Base-by-base conservation (phyloP, 2,329 filamentous ascomycete species). In the Cadophora malorum region DNA sequence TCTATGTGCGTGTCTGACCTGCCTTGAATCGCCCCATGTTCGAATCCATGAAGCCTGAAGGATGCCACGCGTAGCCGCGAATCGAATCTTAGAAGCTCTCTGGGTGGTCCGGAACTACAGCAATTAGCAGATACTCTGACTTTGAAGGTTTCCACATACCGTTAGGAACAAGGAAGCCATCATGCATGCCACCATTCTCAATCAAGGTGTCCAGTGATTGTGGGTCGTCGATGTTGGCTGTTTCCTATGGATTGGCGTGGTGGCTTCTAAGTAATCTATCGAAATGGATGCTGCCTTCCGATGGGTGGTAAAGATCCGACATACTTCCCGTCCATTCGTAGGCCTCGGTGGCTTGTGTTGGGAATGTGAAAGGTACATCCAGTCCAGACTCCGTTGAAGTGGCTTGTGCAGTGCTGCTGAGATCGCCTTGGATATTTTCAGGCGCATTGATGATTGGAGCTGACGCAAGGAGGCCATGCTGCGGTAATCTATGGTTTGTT, bases 311-410 rank as follows among this genome's bases (percentile, higher is more conserved):
- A n/a, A 71, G 56, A 59, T 73, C 71, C 21, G 64, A 63, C 67
- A 73, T 66, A 41, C 61, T 71, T 31, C 70, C 67, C 25, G 70
- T 72, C 71, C 68, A 71, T 19, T 68, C 60, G 31, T 65, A 63
- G 59, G n/a, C 31, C 66, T 19, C 35, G 9, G 47, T 50, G 31
- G 53, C 23, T 33, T 16, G 64, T 25, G 6, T 35, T 31, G 21
- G 52, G 47, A 23, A 45, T 58, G 55, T 41, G n/a, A 4, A 59
- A 10, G 55, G 10, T 47, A 31, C 12, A 28, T 60, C 41, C 12
- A 25, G 31, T 52, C 31, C 49, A 28, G 53, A 53, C 16, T 58
- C 52, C 12, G 7, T 56, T 35, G 47, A 19, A n/a, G 4, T 28
- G 28, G 31, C 38, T 33, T 59, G 16, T 25, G n/a, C 3, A 23